Base-by-base conservation (phyloP, 192 early-diverging fungal species). In the Allomyces macrogynus region DNA sequence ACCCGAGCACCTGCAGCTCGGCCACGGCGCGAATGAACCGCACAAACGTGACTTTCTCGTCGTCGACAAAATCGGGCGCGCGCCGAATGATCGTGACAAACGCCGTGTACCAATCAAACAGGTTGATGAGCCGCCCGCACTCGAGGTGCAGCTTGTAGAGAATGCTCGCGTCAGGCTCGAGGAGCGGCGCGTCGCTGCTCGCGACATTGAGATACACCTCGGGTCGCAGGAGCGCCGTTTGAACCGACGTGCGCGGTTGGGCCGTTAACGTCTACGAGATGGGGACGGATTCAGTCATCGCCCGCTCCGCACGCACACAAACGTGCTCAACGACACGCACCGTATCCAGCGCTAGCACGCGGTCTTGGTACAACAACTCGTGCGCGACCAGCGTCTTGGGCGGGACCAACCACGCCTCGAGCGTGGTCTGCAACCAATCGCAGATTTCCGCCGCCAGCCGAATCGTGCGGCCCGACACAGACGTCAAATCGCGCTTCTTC, bases 61-160 rank as follows among this genome's bases (percentile, higher is more conserved):
- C 49, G 49, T 57, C 49, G 49, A 57, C 63, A 22, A 68, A 60
- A 61, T 87, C 86, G 24, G 49, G 49, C 49, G 49, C 49, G 20
- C 78, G 76, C 67, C 87, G 83, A 62, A 93, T 69, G 24, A 92
- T 78, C 22, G 80, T 79, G 14, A 82, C 75, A 76, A 98, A 98
- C 10, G 88, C 86, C 54, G 81, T 75, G 67, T 85, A 92, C 88
- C 88, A 90, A 72, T 98, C 95, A 69, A 86, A 89, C 57, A 96
- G 71, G 69, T 98, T 96, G 72, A 98, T 94, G 78, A 97, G 74
- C 65, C 87, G 80, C 4, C 92, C 91, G 71, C 89, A 96, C 66
- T 96, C 92, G 8, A 87, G 76, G 73, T 95, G 90, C 14, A 97
- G 78, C 61, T 86, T 83, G 70, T 99, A 99, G 9, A 88, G 72